Evolutionary conservation across 2,329 filamentous ascomycete species (phyloP), one percentile per base, ranked within the genome.

Genomic region (Lasiodiplodia sp.): DNA sequence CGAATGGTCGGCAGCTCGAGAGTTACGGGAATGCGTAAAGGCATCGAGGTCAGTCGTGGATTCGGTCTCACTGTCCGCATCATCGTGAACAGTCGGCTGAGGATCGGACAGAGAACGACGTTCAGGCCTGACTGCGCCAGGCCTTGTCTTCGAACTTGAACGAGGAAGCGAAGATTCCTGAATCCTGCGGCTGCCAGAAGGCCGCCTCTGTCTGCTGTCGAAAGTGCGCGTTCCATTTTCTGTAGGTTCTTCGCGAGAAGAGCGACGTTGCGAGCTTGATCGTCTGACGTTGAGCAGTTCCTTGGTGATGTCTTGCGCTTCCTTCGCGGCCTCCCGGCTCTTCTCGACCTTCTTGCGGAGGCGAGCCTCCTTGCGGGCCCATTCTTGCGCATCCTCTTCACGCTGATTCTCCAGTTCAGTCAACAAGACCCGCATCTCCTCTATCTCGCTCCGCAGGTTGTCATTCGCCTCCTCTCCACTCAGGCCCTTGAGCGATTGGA

Each of bases 381-480:
- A 80, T 31, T 71, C 72, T 64, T 76, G 73, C 10, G 74, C 72
- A 18, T 80, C 77, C 12, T 77, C 75, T 16, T 80, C 74, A 69
- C 76, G 75, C 67, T 80, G 74, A 21, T 75, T 73, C 44, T 76
- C 73, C 60, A 79, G 69, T 25, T 80, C 75, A 3, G 76, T 74
- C 18, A 83, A 73, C 66, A 82, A 77, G 8, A 75, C 69, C 14
- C 79, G 78, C 60, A 84, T 75, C 34, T 79, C 75, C 56, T 80
- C 75, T 47, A 83, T 83, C 63, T 82, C 79, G 1, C 77, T 56
- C 37, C 78, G 76, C 65, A 84, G 77, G 4, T 75, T 75, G 38
- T 80, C 76, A 40, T 82, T 79, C 0, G 75, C 77, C 69, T 79
- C 73, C 62, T 80, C 76, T 40, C 79, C 77, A 3, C 78, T 76